Evolutionary conservation across 139 green algal genomes (phyloP).

Genomic region (Tetradesmus obliquus): DNA sequence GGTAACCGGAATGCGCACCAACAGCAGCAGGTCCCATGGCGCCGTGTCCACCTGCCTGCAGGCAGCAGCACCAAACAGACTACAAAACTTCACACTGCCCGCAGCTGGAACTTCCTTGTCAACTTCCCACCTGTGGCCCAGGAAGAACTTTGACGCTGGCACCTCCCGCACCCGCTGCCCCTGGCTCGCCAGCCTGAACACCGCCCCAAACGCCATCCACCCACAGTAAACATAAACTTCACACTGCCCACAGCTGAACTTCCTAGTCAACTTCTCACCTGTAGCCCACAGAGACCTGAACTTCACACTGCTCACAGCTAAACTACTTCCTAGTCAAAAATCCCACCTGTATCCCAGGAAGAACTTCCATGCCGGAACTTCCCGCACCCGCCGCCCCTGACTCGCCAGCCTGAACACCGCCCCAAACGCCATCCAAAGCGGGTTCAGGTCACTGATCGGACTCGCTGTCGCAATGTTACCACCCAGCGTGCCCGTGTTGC

Average conservation of each 20-base stretch:
- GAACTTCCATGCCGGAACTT: conserved; percentile 76
- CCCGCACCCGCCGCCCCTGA: conserved; percentile 43
- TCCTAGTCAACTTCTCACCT: not conserved
- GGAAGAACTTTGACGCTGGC: conserved; percentile 86
- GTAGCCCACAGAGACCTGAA: no score
- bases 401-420: conserved; percentile 74
- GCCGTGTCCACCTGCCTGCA: conserved; percentile 82
- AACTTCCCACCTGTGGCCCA: conserved; percentile 80
- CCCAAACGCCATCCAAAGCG: conserved; percentile 87
- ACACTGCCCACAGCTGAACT: no score
- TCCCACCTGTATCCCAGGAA: conserved; percentile 89
- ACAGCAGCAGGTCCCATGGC: conserved; percentile 83
- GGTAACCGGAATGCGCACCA: conserved; percentile 67
- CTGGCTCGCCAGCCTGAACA: conserved; percentile 69
- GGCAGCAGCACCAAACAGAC: no score
- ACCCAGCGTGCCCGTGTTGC: conserved; percentile 92
- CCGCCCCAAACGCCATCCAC: conserved; percentile 70
- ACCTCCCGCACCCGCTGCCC: conserved; percentile 46
- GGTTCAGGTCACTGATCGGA: conserved; percentile 97
- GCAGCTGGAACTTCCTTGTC: no score
- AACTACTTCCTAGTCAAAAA: not conserved
- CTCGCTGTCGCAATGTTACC: conserved; percentile 94
- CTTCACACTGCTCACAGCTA: not conserved
- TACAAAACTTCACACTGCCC: no score
- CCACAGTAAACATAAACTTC: no score